Percentiles rank a stretch among this genome's conserved stretches.
These are phyloP conservation scores for Vigna nakashimae DNA, from an alignment of 306 rosid genomes.

Conservation along the genomic window DNA sequence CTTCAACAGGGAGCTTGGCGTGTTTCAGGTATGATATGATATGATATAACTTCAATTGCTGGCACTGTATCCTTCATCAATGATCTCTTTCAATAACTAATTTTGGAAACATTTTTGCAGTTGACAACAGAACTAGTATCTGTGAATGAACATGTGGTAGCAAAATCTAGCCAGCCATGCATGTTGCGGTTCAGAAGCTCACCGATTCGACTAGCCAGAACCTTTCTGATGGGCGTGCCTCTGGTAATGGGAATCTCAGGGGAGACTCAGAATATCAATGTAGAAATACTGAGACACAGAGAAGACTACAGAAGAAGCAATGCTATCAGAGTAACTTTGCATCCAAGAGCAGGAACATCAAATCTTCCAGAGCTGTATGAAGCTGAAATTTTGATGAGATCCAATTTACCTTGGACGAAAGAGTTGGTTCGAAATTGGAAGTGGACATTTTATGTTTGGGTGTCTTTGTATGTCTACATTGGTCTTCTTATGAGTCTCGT, in stretches of 20 bases:
- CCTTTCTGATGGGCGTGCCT: slow-evolving; percentile 68
- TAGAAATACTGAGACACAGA: slow-evolving; percentile 65
- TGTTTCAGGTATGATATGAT: slow-evolving; percentile 73
- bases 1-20: slow-evolving; percentile 70
- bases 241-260: slow-evolving; percentile 64
- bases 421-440: slow-evolving; percentile 71
- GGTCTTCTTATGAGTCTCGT: slow-evolving; percentile 53
- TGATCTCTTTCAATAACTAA: neutral
- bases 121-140: slow-evolving; percentile 69
- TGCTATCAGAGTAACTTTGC: slow-evolving; percentile 58
- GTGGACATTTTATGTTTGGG: slow-evolving; percentile 87
- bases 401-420: slow-evolving; percentile 70
- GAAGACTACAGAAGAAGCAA: slow-evolving; percentile 63
- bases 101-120: slow-evolving; percentile 45
- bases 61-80: neutral
- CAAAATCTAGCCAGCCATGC: slow-evolving; percentile 76
- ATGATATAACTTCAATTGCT: neutral
- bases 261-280: slow-evolving; percentile 65
- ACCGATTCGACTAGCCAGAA: slow-evolving; percentile 67
- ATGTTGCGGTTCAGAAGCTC: slow-evolving; percentile 79
- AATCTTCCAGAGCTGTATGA: slow-evolving; percentile 73
- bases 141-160: slow-evolving; percentile 57
- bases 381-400: slow-evolving; percentile 63
- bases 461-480: slow-evolving; percentile 58
- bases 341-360: slow-evolving; percentile 76